phyloP scores from a whole-genome alignment of 306 rosid genomes.

The Abrus precatorius region DNA sequence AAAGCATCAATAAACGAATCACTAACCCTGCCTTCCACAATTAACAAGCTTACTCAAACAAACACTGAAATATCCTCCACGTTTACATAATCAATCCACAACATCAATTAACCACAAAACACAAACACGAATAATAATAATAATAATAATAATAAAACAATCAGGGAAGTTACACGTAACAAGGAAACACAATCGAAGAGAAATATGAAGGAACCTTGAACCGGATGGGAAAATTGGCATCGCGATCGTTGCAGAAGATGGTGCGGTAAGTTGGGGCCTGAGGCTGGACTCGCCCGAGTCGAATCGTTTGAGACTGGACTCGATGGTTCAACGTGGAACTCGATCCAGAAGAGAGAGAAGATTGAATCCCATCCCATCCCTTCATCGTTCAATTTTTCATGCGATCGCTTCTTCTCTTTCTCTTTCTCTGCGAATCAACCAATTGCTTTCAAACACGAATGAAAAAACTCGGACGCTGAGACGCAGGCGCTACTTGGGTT shows the following conservation, averaged over 20 bases:
- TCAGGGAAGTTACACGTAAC: background rate
- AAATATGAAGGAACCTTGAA: slow-evolving; percentile 64
- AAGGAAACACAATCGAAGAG: background rate
- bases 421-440: background rate
- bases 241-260: slow-evolving; percentile 90
- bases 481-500: slow-evolving; percentile 38
- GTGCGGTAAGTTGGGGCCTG: slow-evolving; percentile 94
- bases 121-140: background rate
- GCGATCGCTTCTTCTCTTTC: slow-evolving; percentile 42
- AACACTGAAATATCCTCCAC: slow-evolving; percentile 39
- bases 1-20: background rate
- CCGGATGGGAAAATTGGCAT: slow-evolving; percentile 69
- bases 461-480: background rate
- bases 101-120: background rate
- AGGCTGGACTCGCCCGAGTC: slow-evolving; percentile 94
- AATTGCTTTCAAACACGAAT: background rate
- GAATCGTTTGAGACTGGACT: slow-evolving; percentile 63
- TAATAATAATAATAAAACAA: background rate
- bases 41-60: slow-evolving; percentile 31
- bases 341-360: slow-evolving; percentile 61
- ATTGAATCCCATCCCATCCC: slow-evolving; percentile 73
- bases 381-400: slow-evolving; percentile 64
- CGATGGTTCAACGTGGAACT: slow-evolving; percentile 55
- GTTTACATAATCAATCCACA: background rate
- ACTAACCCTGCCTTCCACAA: slow-evolving; percentile 15